Evolutionary conservation across 345 rosid species (phyloP), one percentile per base, ranked within the genome.

Genomic region (Cardiospermum halicacabum): DNA sequence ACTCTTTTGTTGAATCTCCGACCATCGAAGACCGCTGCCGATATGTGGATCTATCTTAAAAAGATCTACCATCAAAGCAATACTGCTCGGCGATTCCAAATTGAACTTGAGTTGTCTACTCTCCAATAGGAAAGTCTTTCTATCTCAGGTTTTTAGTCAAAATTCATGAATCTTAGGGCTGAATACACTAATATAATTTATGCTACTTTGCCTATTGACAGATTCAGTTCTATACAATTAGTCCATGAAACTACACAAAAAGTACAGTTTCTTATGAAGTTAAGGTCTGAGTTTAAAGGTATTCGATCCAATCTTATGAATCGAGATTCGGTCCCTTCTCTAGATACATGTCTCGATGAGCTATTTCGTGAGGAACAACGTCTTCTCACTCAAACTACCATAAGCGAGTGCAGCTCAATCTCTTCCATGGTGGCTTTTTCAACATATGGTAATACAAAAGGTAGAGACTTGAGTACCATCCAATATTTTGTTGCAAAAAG

Each of bases 51-150:
- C 0, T 55, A 60, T 31, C 0, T 55, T 1, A 72, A 72, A 0
- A 67, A 60, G 21, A 1, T 67, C 0, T 67, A 72, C 3, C 18
- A 53, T 45, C 48, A 66, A 5, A 4, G 2, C 36, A 69, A 69
- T 21, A 61, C 5, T 4, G 30, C 62, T 37, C 4, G 2, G 18
- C 22, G 47, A 5, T 69, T 69, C 25, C 61, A 69, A 7, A 16
- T 69, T 5, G 59, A 69, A 31, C 37, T 53, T 42, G 31, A 62
- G 19, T 2, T 59, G 7, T 21, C 43, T 1, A 31, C 1, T 67
- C 12, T 47, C 39, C 36, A 32, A n/a, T 24, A 50, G 25, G 11
- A 25, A 0, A n/a, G 11, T 7, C 18, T 36, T 13, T 68, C 53
- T 8, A 68, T 68, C 40, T 18, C 10, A 22, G 40, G 59, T 1